Evolutionary conservation across 2,329 filamentous ascomycete species (phyloP), one percentile per base, ranked within the genome.

Genomic region (Plenodomus biglobosus): DNA sequence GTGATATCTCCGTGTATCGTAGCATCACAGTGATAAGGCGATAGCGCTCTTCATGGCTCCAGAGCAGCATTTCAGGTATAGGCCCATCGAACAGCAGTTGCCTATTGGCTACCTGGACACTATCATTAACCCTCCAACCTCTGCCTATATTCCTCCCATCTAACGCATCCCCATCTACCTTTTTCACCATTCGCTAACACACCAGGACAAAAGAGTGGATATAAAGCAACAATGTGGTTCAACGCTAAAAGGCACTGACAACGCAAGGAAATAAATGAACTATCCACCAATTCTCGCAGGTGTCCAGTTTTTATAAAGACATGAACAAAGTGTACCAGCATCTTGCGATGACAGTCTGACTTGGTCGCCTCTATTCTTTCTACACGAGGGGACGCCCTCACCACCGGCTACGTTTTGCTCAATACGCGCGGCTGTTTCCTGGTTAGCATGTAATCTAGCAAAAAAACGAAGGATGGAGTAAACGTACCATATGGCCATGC

Each of bases 301-400:
- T 17, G 61, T 61, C 61, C 64, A 73, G 47, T 74, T 79, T 49
- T 70, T 70, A 59, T 80, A 80, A 41, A 75, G 58, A 62, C 78
- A 80, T 8, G 68, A 68, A 61, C 78, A 80, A 35, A 73, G 52
- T 2, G 61, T 62, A 3, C 58, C 56, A 11, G 57, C 58, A 22
- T 72, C 65, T 57, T 73, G 65, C 4, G 72, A 53, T 13, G 61
- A 52, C 8, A 77, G 51, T n/a, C 59, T 62, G 19, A 77, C 62
- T 40, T 64, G 52, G 8, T 70, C 61, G 10, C 73, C 75, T 2
- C 58, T 59, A 21, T 63, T 70, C 48, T 72, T 71, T 55, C 75
- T 76, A 65, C 85, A 88, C 17, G 76, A 74, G 1, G 84, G 85
- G 2, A 79, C 73, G 6, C 75, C 75, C 2, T 70, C 32, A 2